phyloP scores from a whole-genome alignment of 163 green algal species.

The Scenedesmus sp. region DNA sequence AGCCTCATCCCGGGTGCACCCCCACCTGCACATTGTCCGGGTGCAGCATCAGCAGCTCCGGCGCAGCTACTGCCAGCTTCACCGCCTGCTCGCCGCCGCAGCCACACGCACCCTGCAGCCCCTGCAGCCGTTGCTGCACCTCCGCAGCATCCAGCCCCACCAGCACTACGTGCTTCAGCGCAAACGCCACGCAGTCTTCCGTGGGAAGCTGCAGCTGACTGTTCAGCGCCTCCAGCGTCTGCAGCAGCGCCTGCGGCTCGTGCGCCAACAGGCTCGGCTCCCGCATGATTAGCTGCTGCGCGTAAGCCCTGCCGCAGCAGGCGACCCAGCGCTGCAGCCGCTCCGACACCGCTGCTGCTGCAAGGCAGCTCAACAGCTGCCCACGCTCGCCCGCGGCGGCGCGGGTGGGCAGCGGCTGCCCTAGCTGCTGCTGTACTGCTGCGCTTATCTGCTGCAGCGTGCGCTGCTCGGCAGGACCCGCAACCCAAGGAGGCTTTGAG shows the following conservation, averaged over 20 bases:
- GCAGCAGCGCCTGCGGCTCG: constrained; percentile 34
- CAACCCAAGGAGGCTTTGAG: neutral
- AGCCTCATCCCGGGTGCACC: neutral
- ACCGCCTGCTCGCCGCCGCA: neutral
- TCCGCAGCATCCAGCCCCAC: constrained; percentile 21
- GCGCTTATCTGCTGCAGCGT: constrained; percentile 3
- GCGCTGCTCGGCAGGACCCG: neutral
- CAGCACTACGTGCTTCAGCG: constrained; percentile 8
- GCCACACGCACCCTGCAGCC: neutral
- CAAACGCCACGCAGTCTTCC: constrained; percentile 6
- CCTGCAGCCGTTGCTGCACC: constrained; percentile 19
- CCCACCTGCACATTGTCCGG: constrained; percentile 42
- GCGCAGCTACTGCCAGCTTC: neutral
- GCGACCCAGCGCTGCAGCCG: constrained; percentile 17
- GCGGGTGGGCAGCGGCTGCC: neutral
- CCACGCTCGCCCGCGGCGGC: constrained; percentile 23
- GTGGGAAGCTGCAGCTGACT: neutral
- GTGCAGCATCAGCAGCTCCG: constrained; percentile 43
- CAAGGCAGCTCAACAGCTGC: neutral
- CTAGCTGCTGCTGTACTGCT: constrained; percentile 25
- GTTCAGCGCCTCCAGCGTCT: constrained; percentile 40
- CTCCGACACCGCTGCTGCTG: neutral
- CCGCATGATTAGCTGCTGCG: neutral
- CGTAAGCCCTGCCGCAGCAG: constrained; percentile 25
- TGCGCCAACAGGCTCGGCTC: constrained; percentile 42